Evolutionary conservation across 345 rosid genomes (phyloP).

Genomic region (Toxicodendron radicans): DNA sequence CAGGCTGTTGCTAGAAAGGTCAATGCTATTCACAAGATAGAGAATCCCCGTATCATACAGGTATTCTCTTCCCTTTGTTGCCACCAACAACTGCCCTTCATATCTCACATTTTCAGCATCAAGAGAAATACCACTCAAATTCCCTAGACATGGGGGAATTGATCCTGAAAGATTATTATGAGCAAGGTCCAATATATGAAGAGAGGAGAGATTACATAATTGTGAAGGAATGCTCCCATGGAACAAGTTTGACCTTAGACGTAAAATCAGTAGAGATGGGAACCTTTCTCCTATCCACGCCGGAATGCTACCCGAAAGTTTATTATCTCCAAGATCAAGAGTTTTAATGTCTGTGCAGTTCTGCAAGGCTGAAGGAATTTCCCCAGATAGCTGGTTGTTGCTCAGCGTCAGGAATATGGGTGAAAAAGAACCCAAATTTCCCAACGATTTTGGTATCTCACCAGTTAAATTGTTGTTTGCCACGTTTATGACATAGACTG

Average conservation of each 20-base stretch:
- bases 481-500: neutral
- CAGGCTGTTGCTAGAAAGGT: constrained; percentile 17
- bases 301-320: constrained; percentile 13
- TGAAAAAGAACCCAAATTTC: neutral
- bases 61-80: neutral
- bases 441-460: neutral
- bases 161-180: constrained; percentile 16
- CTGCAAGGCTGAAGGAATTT: neutral
- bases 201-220: constrained; percentile 7
- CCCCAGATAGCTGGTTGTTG: neutral
- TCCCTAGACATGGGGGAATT: constrained; percentile 5
- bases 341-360: constrained; percentile 2
- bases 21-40: constrained; percentile 16
- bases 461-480: neutral
- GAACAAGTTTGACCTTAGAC: constrained; percentile 8
- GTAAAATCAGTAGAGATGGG: neutral
- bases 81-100: constrained; percentile 10
- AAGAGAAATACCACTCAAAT: constrained; percentile 3
- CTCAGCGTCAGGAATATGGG: neutral
- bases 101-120: neutral
- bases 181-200: constrained; percentile 18
- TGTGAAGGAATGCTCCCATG: constrained; percentile 3
- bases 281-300: constrained; percentile 11
- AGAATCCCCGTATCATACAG: constrained; percentile 2
- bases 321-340: constrained; percentile 20